phyloP scores from a whole-genome alignment of 352 stramenopile species.

The Pythium grandisporangium region DNA sequence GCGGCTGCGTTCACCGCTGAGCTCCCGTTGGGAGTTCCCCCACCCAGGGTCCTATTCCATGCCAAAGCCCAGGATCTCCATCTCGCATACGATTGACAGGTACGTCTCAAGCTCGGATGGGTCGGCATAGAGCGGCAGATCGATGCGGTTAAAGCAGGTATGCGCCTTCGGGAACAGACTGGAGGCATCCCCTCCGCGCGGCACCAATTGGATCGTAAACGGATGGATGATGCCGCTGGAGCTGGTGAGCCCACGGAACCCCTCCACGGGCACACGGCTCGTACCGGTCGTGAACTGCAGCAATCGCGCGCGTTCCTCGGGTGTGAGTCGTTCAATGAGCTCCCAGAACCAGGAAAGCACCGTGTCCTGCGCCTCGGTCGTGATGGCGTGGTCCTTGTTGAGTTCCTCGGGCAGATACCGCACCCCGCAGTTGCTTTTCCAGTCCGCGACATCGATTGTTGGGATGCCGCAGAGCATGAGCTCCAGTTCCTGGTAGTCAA shows the following conservation, averaged over 20 bases:
- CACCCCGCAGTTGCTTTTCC: conserved; percentile 68
- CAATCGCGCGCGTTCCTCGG: conserved; percentile 92
- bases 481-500: conserved; percentile 95
- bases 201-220: conserved; percentile 74
- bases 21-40: too few species aligned
- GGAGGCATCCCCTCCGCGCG: conserved; percentile 26
- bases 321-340: conserved; percentile 69
- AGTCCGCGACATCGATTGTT: conserved; percentile 82
- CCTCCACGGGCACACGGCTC: conserved; percentile 88
- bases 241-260: conserved; percentile 73
- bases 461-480: conserved; percentile 87
- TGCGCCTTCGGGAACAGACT: conserved; percentile 73
- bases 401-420: conserved; percentile 31
- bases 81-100: conserved; percentile 80
- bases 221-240: conserved; percentile 70
- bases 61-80: conserved; percentile 74
- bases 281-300: conserved; percentile 97
- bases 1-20: too few species aligned
- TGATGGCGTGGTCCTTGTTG: conserved; percentile 32
- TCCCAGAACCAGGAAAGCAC: conserved; percentile 91
- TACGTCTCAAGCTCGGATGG: conserved; percentile 83
- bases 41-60: conserved; percentile 36
- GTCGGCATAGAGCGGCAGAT: conserved; percentile 70
- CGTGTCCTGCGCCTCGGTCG: conserved; percentile 27
- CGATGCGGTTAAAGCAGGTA: conserved; percentile 86